These are phyloP conservation scores for Boletus rubropictus DNA, from an alignment of 768 basidiomycete species.

Conservation along the genomic window DNA sequence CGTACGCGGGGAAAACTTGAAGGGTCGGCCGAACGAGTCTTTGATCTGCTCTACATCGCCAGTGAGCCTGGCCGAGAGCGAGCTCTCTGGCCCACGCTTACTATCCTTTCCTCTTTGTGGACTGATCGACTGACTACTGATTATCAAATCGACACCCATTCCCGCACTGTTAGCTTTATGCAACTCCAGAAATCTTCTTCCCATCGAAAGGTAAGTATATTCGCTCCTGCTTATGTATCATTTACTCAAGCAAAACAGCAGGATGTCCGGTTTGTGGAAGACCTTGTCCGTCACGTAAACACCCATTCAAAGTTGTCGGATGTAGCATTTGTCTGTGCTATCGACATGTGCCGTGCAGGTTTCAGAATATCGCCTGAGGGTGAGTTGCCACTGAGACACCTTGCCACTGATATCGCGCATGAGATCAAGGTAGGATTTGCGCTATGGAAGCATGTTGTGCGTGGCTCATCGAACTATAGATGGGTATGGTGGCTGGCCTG, in stretches of 20 bases:
- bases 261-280: constrained; percentile 54
- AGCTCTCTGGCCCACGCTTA: constrained; percentile 76
- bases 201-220: constrained; percentile 26
- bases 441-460: constrained; percentile 16
- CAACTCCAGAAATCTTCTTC: constrained; percentile 27
- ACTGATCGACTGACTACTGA: constrained; percentile 66
- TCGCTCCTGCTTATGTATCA: background rate
- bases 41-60: constrained; percentile 65
- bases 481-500: constrained; percentile 23
- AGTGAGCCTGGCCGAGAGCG: constrained; percentile 41
- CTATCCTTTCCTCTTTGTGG: constrained; percentile 66
- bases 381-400: constrained; percentile 56
- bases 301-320: constrained; percentile 56
- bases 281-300: constrained; percentile 53
- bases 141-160: constrained; percentile 38
- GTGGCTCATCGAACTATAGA: constrained; percentile 12
- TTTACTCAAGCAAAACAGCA: constrained; percentile 23
- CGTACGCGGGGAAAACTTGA: constrained; percentile 61
- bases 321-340: constrained; percentile 61
- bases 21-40: constrained; percentile 79
- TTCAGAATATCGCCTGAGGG: constrained; percentile 51
- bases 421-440: constrained; percentile 60
- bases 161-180: constrained; percentile 28
- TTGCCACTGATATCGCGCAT: constrained; percentile 70
- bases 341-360: constrained; percentile 69